A percentile compares a stretch with the other conserved stretches of the same genome.
These are phyloP conservation scores for Candida albicans DNA, from an alignment of 1,139 yeast genomes.

Conservation along the genomic window DNA sequence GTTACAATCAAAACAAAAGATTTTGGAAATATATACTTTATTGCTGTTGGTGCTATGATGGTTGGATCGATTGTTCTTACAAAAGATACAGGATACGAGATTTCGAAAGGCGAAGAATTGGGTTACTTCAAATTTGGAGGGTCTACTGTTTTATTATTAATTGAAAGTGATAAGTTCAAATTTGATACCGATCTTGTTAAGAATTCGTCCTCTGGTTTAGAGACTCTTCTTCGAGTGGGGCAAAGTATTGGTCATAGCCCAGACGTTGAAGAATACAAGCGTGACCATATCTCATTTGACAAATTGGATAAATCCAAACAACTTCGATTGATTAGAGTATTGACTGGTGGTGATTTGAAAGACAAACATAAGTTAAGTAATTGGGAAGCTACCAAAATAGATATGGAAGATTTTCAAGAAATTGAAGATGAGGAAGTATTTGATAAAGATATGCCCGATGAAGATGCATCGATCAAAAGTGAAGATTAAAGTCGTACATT, in stretches of 20 bases:
- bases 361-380: slow-evolving; percentile 32
- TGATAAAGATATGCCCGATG: slow-evolving; percentile 1
- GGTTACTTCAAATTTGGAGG: slow-evolving; percentile 98
- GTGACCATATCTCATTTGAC: slow-evolving; percentile 48
- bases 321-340: slow-evolving; percentile 55
- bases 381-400: slow-evolving; percentile 38
- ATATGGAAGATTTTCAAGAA: slow-evolving; percentile 19
- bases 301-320: slow-evolving; percentile 51
- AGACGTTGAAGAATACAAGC: slow-evolving; percentile 46
- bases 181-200: slow-evolving; percentile 75
- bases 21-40: slow-evolving; percentile 76
- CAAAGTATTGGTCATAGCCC: slow-evolving; percentile 85
- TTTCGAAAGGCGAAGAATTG: slow-evolving; percentile 75
- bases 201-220: slow-evolving; percentile 70
- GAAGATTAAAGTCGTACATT: neutral
- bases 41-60: slow-evolving; percentile 98
- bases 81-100: slow-evolving; percentile 56
- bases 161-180: slow-evolving; percentile 32
- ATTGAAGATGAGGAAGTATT: neutral
- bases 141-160: slow-evolving; percentile 70
- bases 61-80: slow-evolving; percentile 87
- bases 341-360: slow-evolving; percentile 55
- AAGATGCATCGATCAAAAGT: slow-evolving; percentile 2
- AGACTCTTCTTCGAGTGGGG: slow-evolving; percentile 85
- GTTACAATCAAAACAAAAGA: slow-evolving; percentile 71